Base-by-base conservation (phyloP, 768 basidiomycete genomes). In the Leccinum barrowsii region DNA sequence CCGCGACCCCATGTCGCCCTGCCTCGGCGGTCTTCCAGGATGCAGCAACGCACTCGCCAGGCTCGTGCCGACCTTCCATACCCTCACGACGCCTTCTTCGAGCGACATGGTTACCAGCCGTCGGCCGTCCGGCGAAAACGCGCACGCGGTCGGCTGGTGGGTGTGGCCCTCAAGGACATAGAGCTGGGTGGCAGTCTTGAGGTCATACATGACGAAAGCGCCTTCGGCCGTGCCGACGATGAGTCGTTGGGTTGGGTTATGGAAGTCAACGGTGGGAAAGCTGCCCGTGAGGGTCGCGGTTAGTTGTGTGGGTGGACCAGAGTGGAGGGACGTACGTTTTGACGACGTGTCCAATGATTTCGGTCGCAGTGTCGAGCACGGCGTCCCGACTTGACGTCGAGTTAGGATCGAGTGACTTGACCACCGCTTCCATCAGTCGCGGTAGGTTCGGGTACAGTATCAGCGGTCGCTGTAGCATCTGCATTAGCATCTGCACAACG, bases 31-130 rank as follows among this genome's bases (percentile, higher is more conserved):
- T 7, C 89, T 89, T 2, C 95, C 95, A 2, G 92, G 86, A 69
- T 86, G 87, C 69, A 98, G 94, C 71, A 98, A 86, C 24, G 32
- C 50, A 62, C 93, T 94, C 22, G 86, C 79, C 62, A 99, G 83
- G 67, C 92, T 92, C 8, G 85, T 80, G 0, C 97, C 96, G 5
- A 98, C 94, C 68, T 98, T 98, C 97, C 97, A 99, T 13, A 96
- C 92, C 12, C 93, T 80, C 5, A 94, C 88, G 4, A 82, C 78
- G 26, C 85, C 85, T 68, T 98, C 94, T 60, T 90, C 90, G 24
- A 98, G 77, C 0, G 90, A 96, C 8, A 92, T 77, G 0, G 94
- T 94, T 40, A 96, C 87, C 17, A 98, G 77, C 19, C 97, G 80
- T 19, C 94, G 78, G 0, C 97, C 97, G 66, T 99, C 97, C 0